Base-by-base conservation (phyloP, 768 basidiomycete species). In the Phlebiopsis gigantea region DNA sequence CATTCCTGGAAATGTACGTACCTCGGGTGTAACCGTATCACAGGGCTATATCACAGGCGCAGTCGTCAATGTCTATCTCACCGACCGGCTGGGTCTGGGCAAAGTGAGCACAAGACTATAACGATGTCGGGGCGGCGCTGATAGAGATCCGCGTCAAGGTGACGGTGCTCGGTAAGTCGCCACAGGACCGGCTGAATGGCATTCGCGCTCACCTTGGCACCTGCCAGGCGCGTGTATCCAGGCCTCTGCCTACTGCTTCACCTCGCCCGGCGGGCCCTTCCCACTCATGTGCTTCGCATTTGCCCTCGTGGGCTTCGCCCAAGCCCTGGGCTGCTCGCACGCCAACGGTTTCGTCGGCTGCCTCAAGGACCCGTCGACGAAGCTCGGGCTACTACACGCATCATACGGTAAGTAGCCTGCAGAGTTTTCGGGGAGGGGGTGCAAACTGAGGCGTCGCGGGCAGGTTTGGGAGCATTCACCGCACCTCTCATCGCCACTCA, bases 331-430 rank as follows among this genome's bases (percentile, higher is more conserved):
- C 80, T 83, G 87, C 57, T 85, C 87, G 0, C 87, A 88, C 72
- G 79, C 85, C 1, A 87, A 87, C 62, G 85, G 83, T 6, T 90
- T 79, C 60, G 79, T 89, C 12, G 86, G 84, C 3, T 75, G 72
- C 46, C 71, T 87, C 10, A 76, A 76, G 57, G 70, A 77, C n/a
- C 76, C 82, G 42, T 66, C 81, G 0, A 66, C 71, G 0, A 89
- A 87, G 66, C 85, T 92, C 79, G 82, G 87, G 6, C 41, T 90
- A 26, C 63, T 88, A 7, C 84, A 87, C 61, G 85, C 84, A 4
- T 75, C 79, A 1, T 89, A 88, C 61, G 87, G 86, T 79, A 52
- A 9, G 61, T n/a, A n/a, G n/a, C n/a, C n/a, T n/a, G n/a, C n/a
- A n/a, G n/a, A n/a, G n/a, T n/a, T n/a, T n/a, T 10, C 46, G n/a